Evolutionary conservation across 1,284 basidiomycete genomes (phyloP).

Genomic region (Ceratobasidium theobromae): DNA sequence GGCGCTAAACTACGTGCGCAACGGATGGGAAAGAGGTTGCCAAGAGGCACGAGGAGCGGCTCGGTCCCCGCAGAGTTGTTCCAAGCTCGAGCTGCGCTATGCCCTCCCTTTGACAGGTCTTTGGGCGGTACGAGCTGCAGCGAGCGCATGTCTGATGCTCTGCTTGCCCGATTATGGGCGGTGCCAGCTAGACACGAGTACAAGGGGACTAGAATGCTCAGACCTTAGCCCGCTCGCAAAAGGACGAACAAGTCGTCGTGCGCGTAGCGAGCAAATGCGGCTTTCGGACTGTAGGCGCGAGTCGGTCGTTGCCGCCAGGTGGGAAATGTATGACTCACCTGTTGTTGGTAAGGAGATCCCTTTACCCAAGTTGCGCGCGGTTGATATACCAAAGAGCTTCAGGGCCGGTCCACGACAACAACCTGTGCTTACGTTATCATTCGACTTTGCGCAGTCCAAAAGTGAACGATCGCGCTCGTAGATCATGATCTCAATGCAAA

Average conservation of each 20-base stretch:
- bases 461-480: no score
- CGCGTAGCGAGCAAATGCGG: conserved; percentile 31
- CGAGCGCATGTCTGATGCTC: conserved; percentile 33
- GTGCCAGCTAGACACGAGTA: conserved; percentile 29
- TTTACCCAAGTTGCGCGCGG: background rate
- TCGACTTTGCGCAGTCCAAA: no score
- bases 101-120: conserved; percentile 28
- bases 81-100: conserved; percentile 12
- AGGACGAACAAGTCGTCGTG: conserved; percentile 1
- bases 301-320: background rate
- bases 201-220: conserved; percentile 30
- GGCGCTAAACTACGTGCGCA: background rate
- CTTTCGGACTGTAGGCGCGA: conserved; percentile 8
- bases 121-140: background rate
- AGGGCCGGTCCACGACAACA: background rate
- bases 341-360: background rate
- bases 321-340: background rate
- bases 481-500: no score
- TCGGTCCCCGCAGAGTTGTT: conserved; percentile 31
- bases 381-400: background rate
- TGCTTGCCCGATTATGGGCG: conserved; percentile 20
- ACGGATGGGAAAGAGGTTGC: conserved; percentile 6
- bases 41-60: background rate
- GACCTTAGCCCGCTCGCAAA: conserved; percentile 32
- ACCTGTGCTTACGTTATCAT: no score